Conservation (phyloP, 2,329 filamentous ascomycete genomes). For the Phaeophleospora eucalypticola region DNA sequence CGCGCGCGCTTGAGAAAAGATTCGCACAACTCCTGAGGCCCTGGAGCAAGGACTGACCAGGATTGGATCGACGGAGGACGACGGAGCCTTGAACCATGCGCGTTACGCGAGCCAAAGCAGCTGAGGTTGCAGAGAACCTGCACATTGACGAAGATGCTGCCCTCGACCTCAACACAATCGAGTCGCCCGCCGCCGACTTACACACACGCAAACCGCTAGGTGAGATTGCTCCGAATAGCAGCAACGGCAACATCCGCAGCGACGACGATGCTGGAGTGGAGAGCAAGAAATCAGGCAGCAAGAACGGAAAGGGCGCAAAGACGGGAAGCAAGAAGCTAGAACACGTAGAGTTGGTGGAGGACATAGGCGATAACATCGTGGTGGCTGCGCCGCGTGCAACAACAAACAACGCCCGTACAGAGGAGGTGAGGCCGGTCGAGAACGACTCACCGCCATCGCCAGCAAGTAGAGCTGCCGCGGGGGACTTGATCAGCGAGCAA, state of each 20-base stretch:
- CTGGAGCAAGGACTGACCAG: not conserved
- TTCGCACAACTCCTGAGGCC: not conserved
- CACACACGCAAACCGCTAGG: slow-evolving; percentile 38
- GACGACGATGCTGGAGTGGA: slow-evolving; percentile 17
- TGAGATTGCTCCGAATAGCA: slow-evolving; percentile 39
- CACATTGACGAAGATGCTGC: slow-evolving; percentile 35
- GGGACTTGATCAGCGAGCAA: slow-evolving; percentile 17
- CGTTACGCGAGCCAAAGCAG: slow-evolving; percentile 42
- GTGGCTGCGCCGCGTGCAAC: no score
- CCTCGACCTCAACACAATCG: slow-evolving; percentile 27
- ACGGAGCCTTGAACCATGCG: no score
- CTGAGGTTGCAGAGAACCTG: slow-evolving; percentile 36
- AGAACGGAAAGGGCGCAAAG: slow-evolving; percentile 29
- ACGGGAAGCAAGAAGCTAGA: slow-evolving; percentile 29
- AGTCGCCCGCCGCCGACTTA: slow-evolving; percentile 14
- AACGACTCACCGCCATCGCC: slow-evolving; percentile 16
- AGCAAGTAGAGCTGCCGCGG: slow-evolving; percentile 17
- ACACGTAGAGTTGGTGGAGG: not conserved
- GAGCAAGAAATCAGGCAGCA: slow-evolving; percentile 29
- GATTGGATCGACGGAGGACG: no score
- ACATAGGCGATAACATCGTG: slow-evolving; percentile 2
- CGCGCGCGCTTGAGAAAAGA: not conserved
- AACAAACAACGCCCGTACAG: slow-evolving; percentile 8
- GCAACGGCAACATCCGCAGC: slow-evolving; percentile 12
- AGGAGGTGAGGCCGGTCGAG: slow-evolving; percentile 18